Conservation (phyloP, 2,329 filamentous ascomycete genomes). For the Dactylonectria estremocensis region DNA sequence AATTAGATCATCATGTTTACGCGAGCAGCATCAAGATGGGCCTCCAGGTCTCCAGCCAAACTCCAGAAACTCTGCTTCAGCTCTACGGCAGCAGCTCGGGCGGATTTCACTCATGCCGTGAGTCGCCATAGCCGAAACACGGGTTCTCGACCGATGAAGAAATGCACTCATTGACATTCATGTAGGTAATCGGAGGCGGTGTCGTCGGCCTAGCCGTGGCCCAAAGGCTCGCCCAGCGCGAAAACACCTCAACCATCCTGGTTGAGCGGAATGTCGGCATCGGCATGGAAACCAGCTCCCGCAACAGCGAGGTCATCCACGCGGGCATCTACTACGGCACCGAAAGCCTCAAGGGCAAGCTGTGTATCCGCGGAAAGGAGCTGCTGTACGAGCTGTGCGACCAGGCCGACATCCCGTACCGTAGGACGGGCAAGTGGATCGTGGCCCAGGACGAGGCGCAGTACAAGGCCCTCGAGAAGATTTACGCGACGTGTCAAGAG, state of each 20-base stretch:
- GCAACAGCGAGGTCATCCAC: constrained; percentile 97
- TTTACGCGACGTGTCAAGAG: constrained; percentile 62
- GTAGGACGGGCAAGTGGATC: constrained; percentile 92
- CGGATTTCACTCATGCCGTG: constrained; percentile 65
- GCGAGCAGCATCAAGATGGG: constrained; percentile 4
- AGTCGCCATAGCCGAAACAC: constrained; percentile 40
- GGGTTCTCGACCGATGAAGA: not conserved
- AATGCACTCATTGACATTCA: not conserved
- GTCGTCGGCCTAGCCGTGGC: constrained; percentile 88
- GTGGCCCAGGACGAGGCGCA: constrained; percentile 87
- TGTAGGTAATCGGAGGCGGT: constrained; percentile 70
- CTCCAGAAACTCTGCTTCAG: constrained; percentile 54
- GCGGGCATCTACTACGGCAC: constrained; percentile 94
- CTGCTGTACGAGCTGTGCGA: constrained; percentile 86
- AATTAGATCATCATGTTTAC: constrained; percentile 4
- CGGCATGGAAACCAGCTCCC: constrained; percentile 89
- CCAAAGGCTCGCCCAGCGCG: constrained; percentile 77
- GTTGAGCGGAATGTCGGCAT: constrained; percentile 84
- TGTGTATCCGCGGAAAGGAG: constrained; percentile 85
- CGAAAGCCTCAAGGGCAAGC: constrained; percentile 81
- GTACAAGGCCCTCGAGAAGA: constrained; percentile 69
- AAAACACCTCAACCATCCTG: constrained; percentile 78
- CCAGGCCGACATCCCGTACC: constrained; percentile 76
- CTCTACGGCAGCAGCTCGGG: constrained; percentile 49
- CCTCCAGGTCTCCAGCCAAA: not conserved